These are phyloP conservation scores for barley (Hordeum vulgare) DNA, from an alignment of 176 grass and related monocot species.

Conservation along the genomic window DNA sequence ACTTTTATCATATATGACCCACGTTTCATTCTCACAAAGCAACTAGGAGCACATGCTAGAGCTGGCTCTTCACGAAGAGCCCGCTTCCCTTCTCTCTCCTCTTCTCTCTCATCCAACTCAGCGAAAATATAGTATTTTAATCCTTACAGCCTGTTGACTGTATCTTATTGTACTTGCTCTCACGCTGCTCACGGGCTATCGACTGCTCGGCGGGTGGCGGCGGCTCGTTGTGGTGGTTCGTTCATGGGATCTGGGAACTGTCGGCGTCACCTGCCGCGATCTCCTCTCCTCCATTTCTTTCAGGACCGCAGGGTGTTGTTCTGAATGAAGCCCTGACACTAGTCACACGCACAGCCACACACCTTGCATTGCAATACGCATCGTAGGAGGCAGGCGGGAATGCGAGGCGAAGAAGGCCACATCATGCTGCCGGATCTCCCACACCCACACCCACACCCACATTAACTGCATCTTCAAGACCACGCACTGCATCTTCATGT, in stretches of 20 bases:
- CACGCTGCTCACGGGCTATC: neutral
- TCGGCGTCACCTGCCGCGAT: constrained; percentile 17
- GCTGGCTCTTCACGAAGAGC: no score
- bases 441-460: neutral
- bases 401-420: constrained; percentile 10
- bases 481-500: neutral
- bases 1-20: no score
- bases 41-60: no score
- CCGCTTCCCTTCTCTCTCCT: no score
- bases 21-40: no score
- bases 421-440: constrained; percentile 19
- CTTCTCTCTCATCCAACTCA: no score
- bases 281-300: neutral
- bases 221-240: neutral
- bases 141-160: no score
- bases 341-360: constrained; percentile 20
- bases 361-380: constrained; percentile 11
- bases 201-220: no score
- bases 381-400: neutral
- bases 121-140: no score
- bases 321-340: constrained; percentile 4
- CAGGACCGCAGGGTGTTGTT: constrained; percentile 23
- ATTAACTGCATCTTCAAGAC: constrained; percentile 19
- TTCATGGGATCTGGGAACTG: constrained; percentile 23
- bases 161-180: no score